phyloP scores from a whole-genome alignment of 345 rosid species.

The Citrus unshiu region DNA sequence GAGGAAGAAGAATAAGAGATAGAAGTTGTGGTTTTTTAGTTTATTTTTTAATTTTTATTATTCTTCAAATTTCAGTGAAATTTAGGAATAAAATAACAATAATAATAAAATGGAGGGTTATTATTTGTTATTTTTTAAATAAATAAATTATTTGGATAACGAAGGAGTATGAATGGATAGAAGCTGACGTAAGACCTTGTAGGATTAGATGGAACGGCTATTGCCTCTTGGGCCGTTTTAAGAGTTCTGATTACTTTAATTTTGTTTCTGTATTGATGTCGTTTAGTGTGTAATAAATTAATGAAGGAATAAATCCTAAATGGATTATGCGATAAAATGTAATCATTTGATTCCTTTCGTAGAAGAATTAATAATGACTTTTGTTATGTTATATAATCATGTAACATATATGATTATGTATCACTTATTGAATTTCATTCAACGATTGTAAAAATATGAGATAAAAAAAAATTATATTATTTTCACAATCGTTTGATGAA shows the following conservation, averaged over 20 bases:
- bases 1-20: constrained; percentile 15
- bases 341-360: too few species aligned
- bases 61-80: not conserved
- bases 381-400: too few species aligned
- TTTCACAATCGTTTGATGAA: too few species aligned
- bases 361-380: too few species aligned
- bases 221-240: not conserved
- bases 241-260: not conserved
- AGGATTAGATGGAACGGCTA: constrained; percentile 6
- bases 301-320: not conserved
- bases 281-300: not conserved
- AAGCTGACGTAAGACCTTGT: constrained; percentile 35
- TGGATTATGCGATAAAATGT: too few species aligned
- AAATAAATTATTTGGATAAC: constrained; percentile 15
- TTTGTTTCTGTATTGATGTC: not conserved
- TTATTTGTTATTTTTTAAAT: not conserved
- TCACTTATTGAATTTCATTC: rapidly evolving
- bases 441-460: too few species aligned
- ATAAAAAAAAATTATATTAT: too few species aligned
- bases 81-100: not conserved
- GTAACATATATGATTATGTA: too few species aligned
- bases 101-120: not conserved
- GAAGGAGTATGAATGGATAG: constrained; percentile 33
- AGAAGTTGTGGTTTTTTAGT: constrained; percentile 14
- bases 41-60: not conserved